Conservation (phyloP, 768 basidiomycete species). For the Trametes maxima region DNA sequence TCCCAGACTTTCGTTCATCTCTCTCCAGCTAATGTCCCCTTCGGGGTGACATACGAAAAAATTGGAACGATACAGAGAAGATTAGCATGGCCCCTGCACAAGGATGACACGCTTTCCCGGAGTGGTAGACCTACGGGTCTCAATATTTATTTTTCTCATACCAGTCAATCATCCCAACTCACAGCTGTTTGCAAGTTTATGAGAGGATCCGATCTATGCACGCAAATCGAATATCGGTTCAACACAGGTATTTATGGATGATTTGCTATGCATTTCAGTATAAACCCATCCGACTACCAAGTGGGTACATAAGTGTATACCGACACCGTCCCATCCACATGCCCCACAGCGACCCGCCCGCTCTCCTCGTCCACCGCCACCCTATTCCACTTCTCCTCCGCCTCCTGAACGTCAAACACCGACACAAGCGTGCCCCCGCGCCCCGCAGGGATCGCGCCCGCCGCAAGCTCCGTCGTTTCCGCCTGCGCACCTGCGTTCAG, state of each 20-base stretch:
- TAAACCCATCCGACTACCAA: not conserved
- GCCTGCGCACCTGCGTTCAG: not conserved
- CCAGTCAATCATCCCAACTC: too few relatives aligned
- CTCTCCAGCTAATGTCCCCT: slow-evolving; percentile 56
- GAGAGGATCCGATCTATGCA: too few relatives aligned
- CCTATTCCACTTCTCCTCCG: slow-evolving; percentile 51
- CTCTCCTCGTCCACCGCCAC: slow-evolving; percentile 43
- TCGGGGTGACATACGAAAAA: slow-evolving; percentile 96
- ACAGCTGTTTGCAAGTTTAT: too few relatives aligned
- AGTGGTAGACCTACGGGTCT: slow-evolving; percentile 67
- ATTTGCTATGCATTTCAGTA: not conserved
- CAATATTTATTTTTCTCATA: slow-evolving; percentile 39
- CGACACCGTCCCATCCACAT: slow-evolving; percentile 47
- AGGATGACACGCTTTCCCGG: slow-evolving; percentile 99
- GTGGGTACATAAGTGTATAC: slow-evolving; percentile 48
- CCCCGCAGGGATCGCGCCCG: not conserved
- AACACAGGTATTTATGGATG: not conserved
- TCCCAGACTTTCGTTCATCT: too few relatives aligned
- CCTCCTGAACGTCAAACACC: slow-evolving; percentile 51
- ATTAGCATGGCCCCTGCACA: slow-evolving; percentile 99
- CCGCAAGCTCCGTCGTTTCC: not conserved
- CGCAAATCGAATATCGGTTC: not conserved
- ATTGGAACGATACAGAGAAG: slow-evolving; percentile 99
- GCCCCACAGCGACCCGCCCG: slow-evolving; percentile 40
- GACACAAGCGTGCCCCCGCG: slow-evolving; percentile 30